Conservation (phyloP, 1,139 yeast genomes). For the Suhomyces atakaporum region DNA sequence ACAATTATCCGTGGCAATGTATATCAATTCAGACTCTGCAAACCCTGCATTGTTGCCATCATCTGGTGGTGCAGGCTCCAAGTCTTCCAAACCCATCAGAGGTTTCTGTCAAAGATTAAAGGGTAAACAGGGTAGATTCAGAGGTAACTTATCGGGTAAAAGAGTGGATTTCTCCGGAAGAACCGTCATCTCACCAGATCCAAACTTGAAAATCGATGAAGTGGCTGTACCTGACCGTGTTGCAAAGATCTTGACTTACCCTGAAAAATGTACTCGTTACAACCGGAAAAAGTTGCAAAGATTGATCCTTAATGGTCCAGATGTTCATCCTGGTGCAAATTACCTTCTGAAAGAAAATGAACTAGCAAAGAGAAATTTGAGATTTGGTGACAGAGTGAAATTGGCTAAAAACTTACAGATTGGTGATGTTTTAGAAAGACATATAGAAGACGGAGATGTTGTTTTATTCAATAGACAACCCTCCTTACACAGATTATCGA, state of each 20-base stretch:
- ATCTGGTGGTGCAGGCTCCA: slow-evolving; percentile 56
- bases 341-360: slow-evolving; percentile 83
- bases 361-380: slow-evolving; percentile 79
- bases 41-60: slow-evolving; percentile 74
- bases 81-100: slow-evolving; percentile 77
- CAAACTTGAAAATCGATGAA: slow-evolving; percentile 89
- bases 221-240: slow-evolving; percentile 98
- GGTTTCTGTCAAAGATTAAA: slow-evolving; percentile 96
- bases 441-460: slow-evolving; percentile 94
- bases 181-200: slow-evolving; percentile 98
- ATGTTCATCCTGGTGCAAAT: slow-evolving; percentile 94
- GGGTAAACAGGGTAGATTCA: slow-evolving; percentile 98
- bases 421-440: slow-evolving; percentile 98
- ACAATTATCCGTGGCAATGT: slow-evolving; percentile 94
- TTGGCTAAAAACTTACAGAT: slow-evolving; percentile 74
- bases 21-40: slow-evolving; percentile 95
- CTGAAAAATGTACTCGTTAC: slow-evolving; percentile 90
- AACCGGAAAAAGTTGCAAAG: slow-evolving; percentile 75
- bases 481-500: slow-evolving; percentile 90
- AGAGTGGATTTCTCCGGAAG: slow-evolving; percentile 98
- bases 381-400: slow-evolving; percentile 83
- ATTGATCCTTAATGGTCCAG: slow-evolving; percentile 82
- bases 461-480: slow-evolving; percentile 98
- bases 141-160: slow-evolving; percentile 97
- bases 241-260: slow-evolving; percentile 93